A percentile compares a stretch with the other conserved stretches of the same genome.
phyloP scores from a whole-genome alignment of 345 rosid species.

The Citrus inodora region DNA sequence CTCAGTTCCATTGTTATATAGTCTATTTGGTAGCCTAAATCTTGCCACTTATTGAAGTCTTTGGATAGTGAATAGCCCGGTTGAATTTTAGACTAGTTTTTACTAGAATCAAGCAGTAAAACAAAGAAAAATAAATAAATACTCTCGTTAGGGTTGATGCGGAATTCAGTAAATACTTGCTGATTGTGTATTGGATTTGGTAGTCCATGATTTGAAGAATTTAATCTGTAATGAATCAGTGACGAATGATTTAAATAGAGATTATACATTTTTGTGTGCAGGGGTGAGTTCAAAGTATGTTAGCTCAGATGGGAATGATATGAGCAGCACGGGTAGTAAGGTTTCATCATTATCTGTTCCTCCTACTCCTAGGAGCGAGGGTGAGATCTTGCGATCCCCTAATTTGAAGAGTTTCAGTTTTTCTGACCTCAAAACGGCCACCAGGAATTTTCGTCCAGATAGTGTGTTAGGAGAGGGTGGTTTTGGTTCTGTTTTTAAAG shows the following conservation, averaged over 20 bases:
- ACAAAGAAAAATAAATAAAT: neutral
- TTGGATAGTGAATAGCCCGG: neutral
- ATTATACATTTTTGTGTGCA: slow-evolving; percentile 18
- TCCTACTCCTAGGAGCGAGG: slow-evolving; percentile 57
- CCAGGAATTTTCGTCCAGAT: slow-evolving; percentile 68
- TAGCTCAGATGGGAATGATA: slow-evolving; percentile 39
- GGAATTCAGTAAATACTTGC: neutral
- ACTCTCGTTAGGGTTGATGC: neutral
- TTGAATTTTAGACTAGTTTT: neutral
- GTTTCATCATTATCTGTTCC: slow-evolving; percentile 43
- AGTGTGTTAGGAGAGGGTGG: slow-evolving; percentile 80
- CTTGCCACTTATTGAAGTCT: neutral
- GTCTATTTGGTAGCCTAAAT: neutral
- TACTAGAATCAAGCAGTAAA: neutral
- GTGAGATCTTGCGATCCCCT: slow-evolving; percentile 57
- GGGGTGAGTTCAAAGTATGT: slow-evolving; percentile 49
- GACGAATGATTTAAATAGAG: slow-evolving; percentile 3
- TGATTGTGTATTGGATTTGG: neutral
- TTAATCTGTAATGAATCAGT: neutral
- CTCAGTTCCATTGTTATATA: neutral
- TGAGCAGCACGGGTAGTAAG: slow-evolving; percentile 38
- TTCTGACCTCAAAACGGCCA: slow-evolving; percentile 54
- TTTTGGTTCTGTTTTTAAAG: slow-evolving; percentile 76
- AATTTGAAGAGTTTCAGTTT: slow-evolving; percentile 54
- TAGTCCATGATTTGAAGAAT: neutral